phyloP scores from a whole-genome alignment of 2,329 filamentous ascomycete species.

The Bipolaris sorokiniana region DNA sequence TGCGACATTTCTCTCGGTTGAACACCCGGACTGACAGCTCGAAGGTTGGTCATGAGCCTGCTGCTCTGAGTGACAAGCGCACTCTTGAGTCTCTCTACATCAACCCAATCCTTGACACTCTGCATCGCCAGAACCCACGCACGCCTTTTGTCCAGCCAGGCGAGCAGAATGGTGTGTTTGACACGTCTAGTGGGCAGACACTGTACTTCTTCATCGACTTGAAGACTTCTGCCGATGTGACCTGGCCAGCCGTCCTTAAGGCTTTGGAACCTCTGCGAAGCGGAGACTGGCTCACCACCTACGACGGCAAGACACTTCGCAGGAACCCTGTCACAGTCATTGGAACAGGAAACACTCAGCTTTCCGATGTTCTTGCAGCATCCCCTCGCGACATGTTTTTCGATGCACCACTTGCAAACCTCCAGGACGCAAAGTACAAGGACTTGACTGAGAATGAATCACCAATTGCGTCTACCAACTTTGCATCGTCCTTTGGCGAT shows the following conservation, averaged over 20 bases:
- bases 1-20: neutral
- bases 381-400: conserved; percentile 61
- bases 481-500: conserved; percentile 52
- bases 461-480: conserved; percentile 62
- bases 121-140: conserved; percentile 63
- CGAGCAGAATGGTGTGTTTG: conserved; percentile 66
- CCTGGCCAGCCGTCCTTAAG: conserved; percentile 62
- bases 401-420: conserved; percentile 60
- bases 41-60: conserved; percentile 63
- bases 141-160: conserved; percentile 54
- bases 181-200: conserved; percentile 63
- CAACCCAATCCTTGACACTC: conserved; percentile 62
- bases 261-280: conserved; percentile 64
- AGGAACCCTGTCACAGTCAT: conserved; percentile 64
- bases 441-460: conserved; percentile 58
- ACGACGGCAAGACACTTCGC: conserved; percentile 55
- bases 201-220: conserved; percentile 70
- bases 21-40: neutral
- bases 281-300: conserved; percentile 60
- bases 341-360: conserved; percentile 61
- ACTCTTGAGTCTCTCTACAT: conserved; percentile 66
- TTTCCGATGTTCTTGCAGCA: conserved; percentile 52
- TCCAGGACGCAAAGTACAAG: conserved; percentile 49
- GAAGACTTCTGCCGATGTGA: conserved; percentile 63
- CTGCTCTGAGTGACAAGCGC: conserved; percentile 58